These are phyloP conservation scores for Neurospora sublineolata DNA, from an alignment of 495 filamentous ascomycete genomes.

Conservation along the genomic window DNA sequence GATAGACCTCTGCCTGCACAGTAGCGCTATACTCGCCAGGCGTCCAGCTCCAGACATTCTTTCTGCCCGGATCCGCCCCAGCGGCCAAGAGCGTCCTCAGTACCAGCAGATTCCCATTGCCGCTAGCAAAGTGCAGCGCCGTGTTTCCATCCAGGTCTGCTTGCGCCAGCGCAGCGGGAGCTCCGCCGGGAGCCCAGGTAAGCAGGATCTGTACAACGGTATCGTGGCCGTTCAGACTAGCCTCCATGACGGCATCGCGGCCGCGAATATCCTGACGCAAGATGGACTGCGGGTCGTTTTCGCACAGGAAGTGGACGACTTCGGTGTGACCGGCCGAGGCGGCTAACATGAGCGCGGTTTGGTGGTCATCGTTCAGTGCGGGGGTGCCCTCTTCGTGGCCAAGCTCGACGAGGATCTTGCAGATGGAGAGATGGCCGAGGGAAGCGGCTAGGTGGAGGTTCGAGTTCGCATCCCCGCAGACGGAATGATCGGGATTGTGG, in stretches of 20 bases:
- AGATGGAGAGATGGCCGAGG: slow-evolving; percentile 54
- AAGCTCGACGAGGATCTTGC: slow-evolving; percentile 39
- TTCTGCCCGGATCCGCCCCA: slow-evolving; percentile 52
- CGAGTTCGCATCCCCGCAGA: slow-evolving; percentile 50
- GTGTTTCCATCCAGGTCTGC: slow-evolving; percentile 62
- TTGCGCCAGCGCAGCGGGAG: slow-evolving; percentile 33
- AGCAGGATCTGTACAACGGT: slow-evolving; percentile 49
- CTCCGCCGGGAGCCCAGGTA: slow-evolving; percentile 37
- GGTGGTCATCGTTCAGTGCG: slow-evolving; percentile 55
- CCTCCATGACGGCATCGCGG: slow-evolving; percentile 46
- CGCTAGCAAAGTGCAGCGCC: slow-evolving; percentile 57
- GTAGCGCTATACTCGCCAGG: slow-evolving; percentile 62
- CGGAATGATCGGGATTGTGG: slow-evolving; percentile 57
- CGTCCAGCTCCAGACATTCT: slow-evolving; percentile 61
- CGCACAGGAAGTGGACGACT: slow-evolving; percentile 47
- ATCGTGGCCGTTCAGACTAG: slow-evolving; percentile 43
- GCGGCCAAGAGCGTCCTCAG: slow-evolving; percentile 52
- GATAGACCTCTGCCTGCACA: slow-evolving; percentile 65
- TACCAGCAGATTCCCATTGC: slow-evolving; percentile 59
- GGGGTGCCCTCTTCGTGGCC: slow-evolving; percentile 49
- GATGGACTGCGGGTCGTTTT: slow-evolving; percentile 31
- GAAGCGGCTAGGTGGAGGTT: slow-evolving; percentile 64
- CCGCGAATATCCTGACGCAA: slow-evolving; percentile 44
- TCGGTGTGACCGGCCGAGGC: slow-evolving; percentile 45
- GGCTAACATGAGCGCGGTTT: slow-evolving; percentile 61